A percentile compares a stretch with the other conserved stretches of the same genome.
Evolutionary conservation across 2,329 filamentous ascomycete genomes (phyloP).

Genomic region (Fusarium pseudonygamai): DNA sequence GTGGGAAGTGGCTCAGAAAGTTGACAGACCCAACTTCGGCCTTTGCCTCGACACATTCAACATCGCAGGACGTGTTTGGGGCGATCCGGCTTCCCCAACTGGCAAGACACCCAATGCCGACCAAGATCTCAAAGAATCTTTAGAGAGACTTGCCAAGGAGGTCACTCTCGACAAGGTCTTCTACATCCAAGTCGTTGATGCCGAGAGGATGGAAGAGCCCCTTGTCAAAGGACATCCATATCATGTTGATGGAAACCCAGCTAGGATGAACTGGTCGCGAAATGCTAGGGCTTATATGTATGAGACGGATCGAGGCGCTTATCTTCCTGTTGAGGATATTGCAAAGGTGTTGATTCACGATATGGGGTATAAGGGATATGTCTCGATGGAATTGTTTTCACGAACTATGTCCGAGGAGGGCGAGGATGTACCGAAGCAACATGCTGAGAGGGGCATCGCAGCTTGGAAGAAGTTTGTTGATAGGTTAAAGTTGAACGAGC

Average conservation of each 20-base stretch:
- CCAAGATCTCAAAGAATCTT: conserved; percentile 2
- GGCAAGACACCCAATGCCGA: conserved; percentile 8
- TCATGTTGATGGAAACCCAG: neutral
- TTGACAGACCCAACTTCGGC: conserved; percentile 1
- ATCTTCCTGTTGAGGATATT: conserved; percentile 1
- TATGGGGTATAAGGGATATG: conserved; percentile 6
- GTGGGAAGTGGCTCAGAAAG: neutral
- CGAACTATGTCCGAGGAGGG: conserved; percentile 11
- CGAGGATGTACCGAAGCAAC: neutral
- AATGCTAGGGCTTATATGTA: conserved; percentile 14
- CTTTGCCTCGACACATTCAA: conserved; percentile 12
- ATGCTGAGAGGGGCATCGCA: neutral
- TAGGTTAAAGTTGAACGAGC: neutral
- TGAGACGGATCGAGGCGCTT: neutral
- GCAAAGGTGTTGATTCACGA: neutral
- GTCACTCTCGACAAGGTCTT: neutral
- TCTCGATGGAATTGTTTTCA: conserved; percentile 10
- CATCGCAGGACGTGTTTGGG: conserved; percentile 4
- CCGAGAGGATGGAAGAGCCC: neutral
- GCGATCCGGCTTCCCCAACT: neutral
- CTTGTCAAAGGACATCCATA: neutral
- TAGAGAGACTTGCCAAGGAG: neutral
- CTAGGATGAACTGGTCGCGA: conserved; percentile 15
- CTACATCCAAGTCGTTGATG: conserved; percentile 12
- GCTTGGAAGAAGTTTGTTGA: conserved; percentile 6